These are phyloP conservation scores for Arachis hypogaea DNA, from an alignment of 306 rosid genomes.

Conservation along the genomic window DNA sequence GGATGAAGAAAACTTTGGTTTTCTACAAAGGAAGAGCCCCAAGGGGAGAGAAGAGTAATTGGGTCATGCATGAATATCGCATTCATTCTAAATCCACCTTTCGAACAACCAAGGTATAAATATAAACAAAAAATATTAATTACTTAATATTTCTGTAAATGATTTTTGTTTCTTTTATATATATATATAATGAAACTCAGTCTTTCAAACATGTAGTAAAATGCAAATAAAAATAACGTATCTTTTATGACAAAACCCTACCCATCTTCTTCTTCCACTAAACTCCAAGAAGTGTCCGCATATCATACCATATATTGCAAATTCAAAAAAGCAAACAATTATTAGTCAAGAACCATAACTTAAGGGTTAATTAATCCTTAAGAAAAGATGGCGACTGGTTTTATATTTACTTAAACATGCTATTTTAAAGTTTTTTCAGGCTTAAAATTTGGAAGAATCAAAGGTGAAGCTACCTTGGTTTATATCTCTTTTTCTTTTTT, in stretches of 20 bases:
- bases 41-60: slow-evolving; percentile 84
- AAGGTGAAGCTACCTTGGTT: too few species aligned
- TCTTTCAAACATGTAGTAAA: too few species aligned
- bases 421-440: too few species aligned
- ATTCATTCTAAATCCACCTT: slow-evolving; percentile 66
- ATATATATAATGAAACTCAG: too few species aligned
- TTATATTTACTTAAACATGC: too few species aligned
- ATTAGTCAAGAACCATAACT: not conserved
- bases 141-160: too few species aligned
- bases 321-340: not conserved
- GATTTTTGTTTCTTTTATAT: too few species aligned
- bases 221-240: too few species aligned
- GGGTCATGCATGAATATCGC: slow-evolving; percentile 99
- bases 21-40: slow-evolving; percentile 98
- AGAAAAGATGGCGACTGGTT: too few species aligned
- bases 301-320: not conserved
- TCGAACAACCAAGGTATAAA: slow-evolving; percentile 64
- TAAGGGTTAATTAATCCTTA: too few species aligned
- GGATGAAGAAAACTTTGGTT: slow-evolving; percentile 94
- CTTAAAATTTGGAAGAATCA: too few species aligned
- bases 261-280: not conserved
- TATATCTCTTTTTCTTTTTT: too few species aligned
- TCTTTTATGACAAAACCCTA: not conserved
- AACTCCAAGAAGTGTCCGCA: not conserved
- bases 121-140: not conserved